Evolutionary conservation across 345 rosid species (phyloP), one percentile per base, ranked within the genome.

Genomic region (Syzygium aqueum): DNA sequence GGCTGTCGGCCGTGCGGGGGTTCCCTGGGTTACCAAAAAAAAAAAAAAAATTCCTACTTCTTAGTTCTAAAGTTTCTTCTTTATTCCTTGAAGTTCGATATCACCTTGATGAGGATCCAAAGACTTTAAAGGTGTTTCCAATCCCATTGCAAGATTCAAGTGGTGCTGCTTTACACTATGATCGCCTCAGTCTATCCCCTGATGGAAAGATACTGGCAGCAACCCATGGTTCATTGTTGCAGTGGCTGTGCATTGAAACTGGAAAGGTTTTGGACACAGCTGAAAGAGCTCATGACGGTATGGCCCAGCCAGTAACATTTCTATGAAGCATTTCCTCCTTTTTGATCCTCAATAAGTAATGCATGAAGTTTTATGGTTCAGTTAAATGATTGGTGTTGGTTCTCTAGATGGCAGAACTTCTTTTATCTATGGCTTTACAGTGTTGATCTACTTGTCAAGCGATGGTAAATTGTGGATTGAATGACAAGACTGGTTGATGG

Each of bases 101-200:
- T 88, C 98, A 96, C 90, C 94, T 98, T 77, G 98, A 96, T 86
- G 99, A 98, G 96, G 99, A 98, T 90, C 98, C 99, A 7, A 98
- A 98, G 94, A 92, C 96, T 82, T 86, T 98, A 92, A 96, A 95
- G 92, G 96, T 93, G 87, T 95, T 96, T 88, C 96, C 95, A 17
- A 98, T 95, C 86, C 98, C 98, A 27, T 94, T 94, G 46, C 94
- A 86, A 65, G 96, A 95, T 91, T 88, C 97, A 87, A 89, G 53
- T 59, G 99, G 96, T 15, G 87, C 94, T 87, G 89, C 94, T 59
- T 54, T 96, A 92, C 97, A 94, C 89, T 98, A 95, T 90, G 95
- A 96, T 88, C 95, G 91, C 86, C 96, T 96, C 77, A 91, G 95
- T 90, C 82, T 98, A 86, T 98, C 99, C 78, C 98, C 98, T 22